Evolutionary conservation across 75 land plant species (phyloP), one percentile per base, ranked within the genome.

Genomic region (Sequoia sempervirens): DNA sequence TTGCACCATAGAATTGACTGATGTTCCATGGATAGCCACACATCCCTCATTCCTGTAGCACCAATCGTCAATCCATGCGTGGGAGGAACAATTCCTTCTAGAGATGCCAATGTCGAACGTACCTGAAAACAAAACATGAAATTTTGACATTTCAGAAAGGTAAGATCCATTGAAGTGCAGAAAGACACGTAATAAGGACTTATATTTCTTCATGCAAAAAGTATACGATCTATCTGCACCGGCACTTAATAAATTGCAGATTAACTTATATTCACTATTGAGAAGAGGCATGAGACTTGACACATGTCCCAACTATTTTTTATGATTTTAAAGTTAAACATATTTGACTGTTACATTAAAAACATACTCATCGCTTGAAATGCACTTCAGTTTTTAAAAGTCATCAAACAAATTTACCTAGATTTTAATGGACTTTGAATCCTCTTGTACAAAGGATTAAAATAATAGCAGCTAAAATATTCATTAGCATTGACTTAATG

Each of bases 1-100:
- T 97, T 96, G 85, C 99, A 97, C 99, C 99, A 97, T 32, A 97
- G 86, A 84, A 97, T 97, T 72, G 90, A 86, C 64, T 97, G 99
- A 82, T 97, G 99, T 82, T 97, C 99, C 91, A 92, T 96, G 13
- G 99, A 95, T 58, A 97, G 85, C 93, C 96, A 97, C 23, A 94
- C 99, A 89, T 97, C 95, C 85, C 93, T 92, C 95, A 96, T 94
- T 75, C 93, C 88, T 73, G 96, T 90, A 82, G 98, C 93, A 81
- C 92, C 92, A 53, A 97, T 89, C 78, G 88, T 92, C 38, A 97
- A 92, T 34, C 98, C 98, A 91, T 94, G 89, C 12, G 92, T 96
- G 18, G 94, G 84, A 50, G 99, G 99, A 58, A 97, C 96, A 83
- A 97, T 92, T 46, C 98, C 98, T 87, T 97, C 95, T 58, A 97